Conservation (phyloP, 2,329 filamentous ascomycete species). For the Zasmidium citrigriseum region DNA sequence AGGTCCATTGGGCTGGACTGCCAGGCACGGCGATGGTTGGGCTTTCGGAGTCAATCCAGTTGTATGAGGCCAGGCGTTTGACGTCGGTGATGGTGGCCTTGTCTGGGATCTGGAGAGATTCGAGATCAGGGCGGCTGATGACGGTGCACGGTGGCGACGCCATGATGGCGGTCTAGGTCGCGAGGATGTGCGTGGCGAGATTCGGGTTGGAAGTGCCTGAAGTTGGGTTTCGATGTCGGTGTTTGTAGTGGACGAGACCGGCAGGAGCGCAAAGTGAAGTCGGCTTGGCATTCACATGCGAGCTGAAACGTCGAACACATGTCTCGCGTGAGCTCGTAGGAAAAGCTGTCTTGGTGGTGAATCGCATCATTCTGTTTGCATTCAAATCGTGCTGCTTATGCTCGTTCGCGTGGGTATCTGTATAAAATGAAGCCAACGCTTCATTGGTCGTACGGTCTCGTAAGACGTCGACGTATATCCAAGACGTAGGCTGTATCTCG, state of each 20-base stretch:
- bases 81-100: not conserved
- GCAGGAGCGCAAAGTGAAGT: not conserved
- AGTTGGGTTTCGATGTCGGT: too few species aligned
- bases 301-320: too few species aligned
- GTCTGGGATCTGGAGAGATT: not conserved
- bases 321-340: too few species aligned
- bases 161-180: not conserved
- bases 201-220: too few species aligned
- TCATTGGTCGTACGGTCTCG: too few species aligned
- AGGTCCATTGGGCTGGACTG: not conserved
- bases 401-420: too few species aligned
- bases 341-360: too few species aligned
- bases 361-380: too few species aligned
- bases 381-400: too few species aligned
- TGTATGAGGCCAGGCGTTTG: not conserved
- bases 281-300: not conserved
- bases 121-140: not conserved
- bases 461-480: too few species aligned
- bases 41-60: not conserved
- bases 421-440: not conserved
- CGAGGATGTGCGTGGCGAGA: too few species aligned
- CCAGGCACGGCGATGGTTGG: not conserved
- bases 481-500: too few species aligned
- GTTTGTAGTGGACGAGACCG: not conserved
- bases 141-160: not conserved